phyloP scores from a whole-genome alignment of 495 filamentous ascomycete species.

The Acidomyces sp. region DNA sequence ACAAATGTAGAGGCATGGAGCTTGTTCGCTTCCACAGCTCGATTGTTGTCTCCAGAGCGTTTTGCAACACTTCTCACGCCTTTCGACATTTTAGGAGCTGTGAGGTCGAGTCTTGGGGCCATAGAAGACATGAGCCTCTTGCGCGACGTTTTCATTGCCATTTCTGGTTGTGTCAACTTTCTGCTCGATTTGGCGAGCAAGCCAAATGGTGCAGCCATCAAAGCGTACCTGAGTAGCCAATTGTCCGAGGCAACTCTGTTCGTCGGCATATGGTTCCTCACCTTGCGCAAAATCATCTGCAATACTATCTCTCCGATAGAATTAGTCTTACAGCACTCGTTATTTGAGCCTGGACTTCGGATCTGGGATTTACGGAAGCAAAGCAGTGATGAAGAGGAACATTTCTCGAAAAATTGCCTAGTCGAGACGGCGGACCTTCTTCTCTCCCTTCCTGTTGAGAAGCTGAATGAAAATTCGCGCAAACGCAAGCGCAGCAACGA shows the following conservation, averaged over 20 bases:
- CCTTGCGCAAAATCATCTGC: no score
- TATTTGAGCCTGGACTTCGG: not conserved
- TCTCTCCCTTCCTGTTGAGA: slow-evolving; percentile 2
- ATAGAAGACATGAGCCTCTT: not conserved
- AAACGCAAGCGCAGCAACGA: slow-evolving; percentile 11
- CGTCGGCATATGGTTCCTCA: slow-evolving; percentile 12
- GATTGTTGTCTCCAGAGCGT: slow-evolving; percentile 7
- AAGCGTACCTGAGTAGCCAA: slow-evolving; percentile 3
- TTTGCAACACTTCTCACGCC: slow-evolving; percentile 6
- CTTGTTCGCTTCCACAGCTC: not conserved
- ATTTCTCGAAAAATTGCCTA: slow-evolving; percentile 21
- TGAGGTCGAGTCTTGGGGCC: not conserved
- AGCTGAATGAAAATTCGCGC: not conserved
- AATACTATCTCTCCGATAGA: not conserved
- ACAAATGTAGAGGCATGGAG: not conserved
- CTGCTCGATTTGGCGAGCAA: slow-evolving; percentile 2
- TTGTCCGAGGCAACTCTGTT: slow-evolving; percentile 3
- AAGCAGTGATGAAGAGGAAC: slow-evolving; percentile 9
- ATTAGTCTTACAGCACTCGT: not conserved
- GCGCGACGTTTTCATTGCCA: not conserved
- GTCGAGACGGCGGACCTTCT: slow-evolving; percentile 23
- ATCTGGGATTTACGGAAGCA: slow-evolving; percentile 13
- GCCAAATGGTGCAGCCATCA: slow-evolving; percentile 1
- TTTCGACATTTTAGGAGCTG: slow-evolving; percentile 1
- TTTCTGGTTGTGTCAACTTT: slow-evolving; percentile 4